Conservation (phyloP, 345 rosid genomes). For the Boechera stricta region DNA sequence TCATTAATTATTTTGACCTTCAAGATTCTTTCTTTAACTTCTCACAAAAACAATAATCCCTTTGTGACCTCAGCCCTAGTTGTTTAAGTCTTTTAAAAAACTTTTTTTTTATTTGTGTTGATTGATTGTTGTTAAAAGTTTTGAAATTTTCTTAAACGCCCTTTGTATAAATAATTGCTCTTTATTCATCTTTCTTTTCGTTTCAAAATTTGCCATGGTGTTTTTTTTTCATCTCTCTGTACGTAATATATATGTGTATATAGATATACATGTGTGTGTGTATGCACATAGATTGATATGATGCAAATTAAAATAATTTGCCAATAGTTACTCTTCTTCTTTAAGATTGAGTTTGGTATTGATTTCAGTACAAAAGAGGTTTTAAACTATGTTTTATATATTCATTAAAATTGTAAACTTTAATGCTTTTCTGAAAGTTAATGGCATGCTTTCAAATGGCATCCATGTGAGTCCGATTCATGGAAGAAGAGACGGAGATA, state of each 20-base stretch:
- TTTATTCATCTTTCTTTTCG: constrained; percentile 8
- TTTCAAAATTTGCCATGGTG: constrained; percentile 36
- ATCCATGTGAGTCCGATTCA: constrained; percentile 44
- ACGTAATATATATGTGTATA: neutral
- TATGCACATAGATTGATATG: neutral
- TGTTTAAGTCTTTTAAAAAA: neutral
- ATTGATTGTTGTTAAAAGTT: constrained; percentile 25
- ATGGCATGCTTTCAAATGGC: constrained; percentile 38
- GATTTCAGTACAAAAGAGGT: constrained; percentile 36
- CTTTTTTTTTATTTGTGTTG: neutral
- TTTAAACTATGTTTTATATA: constrained; percentile 20
- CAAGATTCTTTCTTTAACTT: constrained; percentile 46
- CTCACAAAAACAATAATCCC: constrained; percentile 36
- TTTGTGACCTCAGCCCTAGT: constrained; percentile 50
- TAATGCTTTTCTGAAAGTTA: constrained; percentile 41
- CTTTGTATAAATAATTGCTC: constrained; percentile 17
- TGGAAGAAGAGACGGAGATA: constrained; percentile 24
- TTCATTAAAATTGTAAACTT: constrained; percentile 27
- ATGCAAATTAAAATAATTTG: constrained; percentile 19
- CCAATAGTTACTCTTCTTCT: constrained; percentile 32
- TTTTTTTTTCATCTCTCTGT: neutral
- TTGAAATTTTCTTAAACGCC: constrained; percentile 37
- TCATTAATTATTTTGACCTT: constrained; percentile 46
- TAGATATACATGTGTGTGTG: neutral
- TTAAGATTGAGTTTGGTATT: constrained; percentile 39